Percentiles rank a stretch among this genome's conserved stretches.
Conservation (phyloP, 805 yeast species). For the Ogataea dorogensis region DNA sequence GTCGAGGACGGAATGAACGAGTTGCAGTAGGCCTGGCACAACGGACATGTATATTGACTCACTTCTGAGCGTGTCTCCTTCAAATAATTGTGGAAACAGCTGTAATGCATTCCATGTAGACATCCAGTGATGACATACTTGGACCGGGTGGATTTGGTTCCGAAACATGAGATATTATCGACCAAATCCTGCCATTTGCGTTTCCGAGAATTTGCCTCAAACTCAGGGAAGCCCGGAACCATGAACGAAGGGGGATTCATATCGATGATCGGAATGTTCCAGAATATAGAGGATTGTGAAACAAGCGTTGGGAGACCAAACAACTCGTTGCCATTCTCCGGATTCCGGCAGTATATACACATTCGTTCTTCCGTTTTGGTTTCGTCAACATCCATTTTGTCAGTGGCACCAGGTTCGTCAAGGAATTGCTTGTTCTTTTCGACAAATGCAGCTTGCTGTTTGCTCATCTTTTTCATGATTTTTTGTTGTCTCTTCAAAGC, state of each 20-base stretch:
- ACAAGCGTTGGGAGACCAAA: constrained; percentile 61
- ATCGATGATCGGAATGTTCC: constrained; percentile 43
- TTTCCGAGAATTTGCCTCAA: constrained; percentile 10
- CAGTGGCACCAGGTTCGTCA: constrained; percentile 10
- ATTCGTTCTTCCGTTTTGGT: constrained; percentile 27
- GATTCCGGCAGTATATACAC: constrained; percentile 62
- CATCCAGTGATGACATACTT: constrained; percentile 43
- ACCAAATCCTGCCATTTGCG: constrained; percentile 24
- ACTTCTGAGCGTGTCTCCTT: constrained; percentile 18
- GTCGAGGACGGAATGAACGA: constrained; percentile 44
- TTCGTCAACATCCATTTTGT: constrained; percentile 22
- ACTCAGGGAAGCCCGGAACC: constrained; percentile 20
- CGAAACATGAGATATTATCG: constrained; percentile 30
- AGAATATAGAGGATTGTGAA: constrained; percentile 45
- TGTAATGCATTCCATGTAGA: constrained; percentile 52
- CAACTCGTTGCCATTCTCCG: constrained; percentile 42
- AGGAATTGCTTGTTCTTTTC: constrained; percentile 36
- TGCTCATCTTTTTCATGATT: constrained; percentile 60
- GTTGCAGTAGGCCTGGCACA: constrained; percentile 47
- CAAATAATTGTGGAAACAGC: constrained; percentile 40
- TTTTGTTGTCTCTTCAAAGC: constrained; percentile 63
- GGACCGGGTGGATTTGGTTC: constrained; percentile 27
- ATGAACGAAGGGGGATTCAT: constrained; percentile 29
- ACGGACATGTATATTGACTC: constrained; percentile 43
- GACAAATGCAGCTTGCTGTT: constrained; percentile 46